Evolutionary conservation across 1,284 basidiomycete species (phyloP).

Genomic region (Ceratobasidium theobromae): DNA sequence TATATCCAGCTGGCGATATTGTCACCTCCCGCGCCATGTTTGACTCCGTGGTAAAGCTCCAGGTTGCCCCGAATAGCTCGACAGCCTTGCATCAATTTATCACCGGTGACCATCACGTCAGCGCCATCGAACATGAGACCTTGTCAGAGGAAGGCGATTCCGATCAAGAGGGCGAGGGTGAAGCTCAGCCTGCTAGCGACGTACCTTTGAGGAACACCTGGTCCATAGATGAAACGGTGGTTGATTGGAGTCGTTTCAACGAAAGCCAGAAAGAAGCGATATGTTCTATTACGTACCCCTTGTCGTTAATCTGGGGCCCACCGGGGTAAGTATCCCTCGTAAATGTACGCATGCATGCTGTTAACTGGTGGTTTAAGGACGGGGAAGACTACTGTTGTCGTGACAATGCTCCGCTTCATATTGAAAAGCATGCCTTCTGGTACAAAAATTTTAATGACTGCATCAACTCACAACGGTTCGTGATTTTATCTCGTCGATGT

Average conservation of each 20-base stretch:
- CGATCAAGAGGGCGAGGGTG: conserved; percentile 31
- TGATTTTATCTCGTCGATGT: background rate
- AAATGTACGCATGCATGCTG: background rate
- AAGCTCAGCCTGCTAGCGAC: conserved; percentile 25
- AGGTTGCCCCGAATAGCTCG: conserved; percentile 48
- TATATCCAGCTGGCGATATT: conserved; percentile 61
- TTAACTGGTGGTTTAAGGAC: conserved; percentile 49
- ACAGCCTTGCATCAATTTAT: conserved; percentile 56
- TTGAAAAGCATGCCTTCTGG: conserved; percentile 44
- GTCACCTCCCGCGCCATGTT: conserved; percentile 65
- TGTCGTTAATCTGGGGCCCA: conserved; percentile 66
- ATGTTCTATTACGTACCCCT: conserved; percentile 42
- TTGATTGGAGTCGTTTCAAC: conserved; percentile 46
- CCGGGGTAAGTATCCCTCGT: conserved; percentile 49
- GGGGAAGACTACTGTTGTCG: conserved; percentile 67
- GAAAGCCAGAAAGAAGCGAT: conserved; percentile 56
- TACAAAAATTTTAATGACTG: conserved; percentile 61
- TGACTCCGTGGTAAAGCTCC: conserved; percentile 55
- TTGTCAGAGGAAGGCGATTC: background rate
- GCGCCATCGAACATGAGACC: background rate
- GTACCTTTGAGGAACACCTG: background rate
- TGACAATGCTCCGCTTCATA: conserved; percentile 56
- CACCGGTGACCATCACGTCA: conserved; percentile 38
- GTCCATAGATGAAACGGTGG: background rate
- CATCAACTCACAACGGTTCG: conserved; percentile 65